phyloP scores from a whole-genome alignment of 2,329 filamentous ascomycete species.

The Dothideomycetes sp. region DNA sequence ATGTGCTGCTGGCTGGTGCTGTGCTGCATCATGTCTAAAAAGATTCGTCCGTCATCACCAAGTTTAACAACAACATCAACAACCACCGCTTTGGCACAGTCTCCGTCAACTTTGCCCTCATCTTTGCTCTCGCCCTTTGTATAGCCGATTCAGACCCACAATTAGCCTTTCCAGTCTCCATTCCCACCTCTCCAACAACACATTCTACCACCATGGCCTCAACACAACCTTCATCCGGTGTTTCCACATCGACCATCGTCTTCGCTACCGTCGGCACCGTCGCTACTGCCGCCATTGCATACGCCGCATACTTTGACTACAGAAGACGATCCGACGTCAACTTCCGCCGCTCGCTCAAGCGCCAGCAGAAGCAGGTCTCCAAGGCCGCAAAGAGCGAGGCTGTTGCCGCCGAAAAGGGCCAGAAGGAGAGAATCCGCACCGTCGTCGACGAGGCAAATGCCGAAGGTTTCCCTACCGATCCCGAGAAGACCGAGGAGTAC shows the following conservation, averaged over 20 bases:
- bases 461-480: slow-evolving; percentile 81
- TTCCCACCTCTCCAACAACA: neutral
- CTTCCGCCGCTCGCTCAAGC: slow-evolving; percentile 56
- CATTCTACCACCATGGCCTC: slow-evolving; percentile 26
- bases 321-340: slow-evolving; percentile 53
- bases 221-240: slow-evolving; percentile 25
- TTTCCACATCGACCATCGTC: slow-evolving; percentile 50
- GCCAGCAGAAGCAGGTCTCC: slow-evolving; percentile 64
- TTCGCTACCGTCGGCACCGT: slow-evolving; percentile 50
- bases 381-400: slow-evolving; percentile 65
- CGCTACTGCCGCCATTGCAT: slow-evolving; percentile 51
- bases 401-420: slow-evolving; percentile 53
- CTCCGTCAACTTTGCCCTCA: neutral
- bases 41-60: too few relatives aligned
- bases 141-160: neutral
- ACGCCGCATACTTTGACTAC: slow-evolving; percentile 60
- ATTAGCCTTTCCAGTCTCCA: slow-evolving; percentile 24
- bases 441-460: slow-evolving; percentile 75
- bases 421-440: slow-evolving; percentile 64
- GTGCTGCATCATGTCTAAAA: too few relatives aligned
- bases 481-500: slow-evolving; percentile 89
- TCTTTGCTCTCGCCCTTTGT: too few relatives aligned
- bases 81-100: neutral
- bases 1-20: too few relatives aligned
- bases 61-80: neutral